Evolutionary conservation across 1,139 yeast species (phyloP), one percentile per base, ranked within the genome.

Genomic region (Taphrina deformans): DNA sequence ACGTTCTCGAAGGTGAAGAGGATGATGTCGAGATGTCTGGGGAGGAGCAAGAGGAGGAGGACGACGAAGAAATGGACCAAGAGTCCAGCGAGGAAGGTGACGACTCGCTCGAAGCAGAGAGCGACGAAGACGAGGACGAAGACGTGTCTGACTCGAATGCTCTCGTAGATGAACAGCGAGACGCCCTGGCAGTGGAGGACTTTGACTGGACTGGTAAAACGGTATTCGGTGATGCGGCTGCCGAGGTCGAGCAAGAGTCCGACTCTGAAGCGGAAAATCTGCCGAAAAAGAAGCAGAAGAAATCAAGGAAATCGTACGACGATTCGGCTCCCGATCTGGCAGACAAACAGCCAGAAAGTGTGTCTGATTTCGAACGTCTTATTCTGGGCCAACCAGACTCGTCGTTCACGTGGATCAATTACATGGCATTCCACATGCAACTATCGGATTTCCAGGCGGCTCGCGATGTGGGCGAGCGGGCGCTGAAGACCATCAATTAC

Each of bases 371-470:
- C 73, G 99, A 93, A 77, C 85, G 99, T 72, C 79, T 93, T 70
- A 81, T 93, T 65, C 83, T 93, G 67, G 96, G 97, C 73, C 88
- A 88, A 73, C 98, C 99, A 65, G 88, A 90, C 78, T 89, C 97
- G 1, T 92, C 99, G 1, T 84, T 92, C 61, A 78, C 91, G 70
- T 93, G 99, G 99, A 92, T 93, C 90, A 90, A 92, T 77, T 93
- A 89, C 77, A 93, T 95, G 97, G 93, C 98, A 2, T 93, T 92
- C 88, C 96, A 91, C 77, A 82, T 93, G 70, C 97, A 92, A 76
- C 81, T 93, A 70, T 88, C 96, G 79, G 99, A 93, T 75, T 80
- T 91, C 67, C 97, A 92, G 65, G 90, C 88, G 77, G 97, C 98
- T 12, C 85, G 99, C 72, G 96, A 89, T 75, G 85, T 93, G 71